Evolutionary conservation across 441 rosid species (phyloP).

Genomic region (Populus tomentosa): DNA sequence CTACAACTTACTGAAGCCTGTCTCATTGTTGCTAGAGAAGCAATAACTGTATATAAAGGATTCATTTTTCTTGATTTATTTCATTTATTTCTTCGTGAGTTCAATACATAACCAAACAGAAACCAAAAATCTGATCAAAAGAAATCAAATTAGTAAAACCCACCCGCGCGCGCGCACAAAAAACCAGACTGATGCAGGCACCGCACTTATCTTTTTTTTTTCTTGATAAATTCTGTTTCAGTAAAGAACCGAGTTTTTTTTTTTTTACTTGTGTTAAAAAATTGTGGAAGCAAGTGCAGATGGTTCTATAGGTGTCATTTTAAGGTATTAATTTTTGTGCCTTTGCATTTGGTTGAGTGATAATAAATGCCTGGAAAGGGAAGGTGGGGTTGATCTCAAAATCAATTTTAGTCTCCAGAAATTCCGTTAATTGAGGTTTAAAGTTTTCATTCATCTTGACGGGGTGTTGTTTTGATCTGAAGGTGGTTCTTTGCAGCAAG

Average conservation of each 20-base stretch:
- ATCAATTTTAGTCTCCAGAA: background rate
- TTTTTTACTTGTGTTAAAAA: background rate
- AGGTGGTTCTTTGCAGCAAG: constrained; percentile 30
- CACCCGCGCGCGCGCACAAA: too few species aligned
- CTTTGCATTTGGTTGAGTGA: background rate
- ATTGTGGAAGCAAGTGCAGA: background rate
- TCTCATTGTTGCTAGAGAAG: background rate
- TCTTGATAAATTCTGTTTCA: background rate
- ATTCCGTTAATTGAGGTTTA: background rate
- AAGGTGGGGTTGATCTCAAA: background rate
- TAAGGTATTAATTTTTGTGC: background rate
- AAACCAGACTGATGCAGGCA: background rate
- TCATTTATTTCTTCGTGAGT: background rate
- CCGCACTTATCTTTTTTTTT: background rate
- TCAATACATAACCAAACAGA: too few species aligned
- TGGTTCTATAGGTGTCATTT: background rate
- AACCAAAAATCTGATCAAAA: too few species aligned
- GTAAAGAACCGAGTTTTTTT: background rate
- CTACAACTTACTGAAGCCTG: background rate
- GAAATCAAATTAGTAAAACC: background rate
- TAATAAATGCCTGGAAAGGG: background rate
- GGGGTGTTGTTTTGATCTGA: constrained; percentile 10
- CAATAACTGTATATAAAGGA: background rate
- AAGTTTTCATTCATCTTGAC: background rate
- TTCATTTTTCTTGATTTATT: too few species aligned